Evolutionary conservation across 768 basidiomycete genomes (phyloP), one percentile per base, ranked within the genome.

Genomic region (Panaeolus cyanescens): DNA sequence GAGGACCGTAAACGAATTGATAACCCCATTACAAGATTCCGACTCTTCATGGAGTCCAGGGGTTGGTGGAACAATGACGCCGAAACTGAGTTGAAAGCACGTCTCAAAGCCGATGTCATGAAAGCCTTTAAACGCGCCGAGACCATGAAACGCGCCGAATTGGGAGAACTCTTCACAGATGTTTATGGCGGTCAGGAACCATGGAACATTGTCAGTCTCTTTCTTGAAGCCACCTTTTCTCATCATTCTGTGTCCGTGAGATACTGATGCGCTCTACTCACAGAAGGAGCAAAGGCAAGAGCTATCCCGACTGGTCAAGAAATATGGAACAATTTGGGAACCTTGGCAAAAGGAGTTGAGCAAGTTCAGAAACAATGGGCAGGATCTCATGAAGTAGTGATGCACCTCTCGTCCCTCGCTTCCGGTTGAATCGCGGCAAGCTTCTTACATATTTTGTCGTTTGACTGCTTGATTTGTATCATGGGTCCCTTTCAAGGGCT

Each of bases 1-100:
- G 93, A 96, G 74, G 90, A 95, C 66, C 85, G 91, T 69, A 95
- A 93, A 76, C 88, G 92, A 32, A 87, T 97, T 59, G 93, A 96
- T 63, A 95, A 96, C 70, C 95, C 95, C 1, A 86, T 95, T 60
- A 81, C 83, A 25, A 88, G 95, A 31, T 92, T 96, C 76, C 84
- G 93, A n/a, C 72, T 89, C 19, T 97, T 87, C 77, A 83, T 97
- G 78, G 92, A 95, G 70, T 84, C 87, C 17, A 82, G 78, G 55
- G 87, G 88, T 7, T 96, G 95, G 93, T 97, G 95, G 95, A 79
- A 85, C 58, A 83, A 81, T 15, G 77, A 83, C 37, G 87, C 89
- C 19, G 95, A 98, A 69, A 85, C 85, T 25, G 84, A 83, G 34
- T 77, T 93, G 59, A 91, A 91, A 71, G 77, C 82, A 13, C 79